Base-by-base conservation (phyloP, 2,329 filamentous ascomycete species). In the Penicillium sp. region DNA sequence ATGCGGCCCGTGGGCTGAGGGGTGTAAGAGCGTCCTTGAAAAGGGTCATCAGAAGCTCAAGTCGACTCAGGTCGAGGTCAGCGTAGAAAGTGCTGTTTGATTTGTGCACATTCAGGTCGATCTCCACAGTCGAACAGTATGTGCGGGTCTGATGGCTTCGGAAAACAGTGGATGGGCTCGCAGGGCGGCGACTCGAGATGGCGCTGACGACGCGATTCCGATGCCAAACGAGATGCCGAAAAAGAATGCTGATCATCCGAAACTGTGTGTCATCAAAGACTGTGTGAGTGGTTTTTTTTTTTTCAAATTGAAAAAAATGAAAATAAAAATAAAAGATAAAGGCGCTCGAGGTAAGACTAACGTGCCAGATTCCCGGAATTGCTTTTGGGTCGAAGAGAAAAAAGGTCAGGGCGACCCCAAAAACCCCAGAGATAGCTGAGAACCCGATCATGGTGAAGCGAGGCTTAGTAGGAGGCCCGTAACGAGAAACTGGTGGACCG, bases 41-140 rank as follows among this genome's bases (percentile, higher is more conserved):
- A 8, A 46, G 26, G 27, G n/a, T 39, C 9, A 32, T 18, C 25
- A 46, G 36, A 27, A 39, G 43, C 12, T 46, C 26, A 37, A 39
- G 29, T 12, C 43, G 43, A 27, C 26, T 29, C 25, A 48, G 18
- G 33, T 48, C 46, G 18, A 48, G 46, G 36, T 48, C 46, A 9
- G 40, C 28, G 27, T 38, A 39, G 35, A 38, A 48, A 29, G 46
- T 48, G 27, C 34, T 39, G 41, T 48, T 44, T 27, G 46, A 48
- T 37, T 48, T 48, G 41, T 48, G 46, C 26, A 43, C 12, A 28
- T 48, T 48, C 35, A 43, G 18, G 27, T 48, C 46, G 25, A 37
- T 29, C 34, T 48, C 46, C 13, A 25, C 36, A 13, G 24, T 38
- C 5, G 36, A 38, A 13, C 36, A 24, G 45, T 34, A 29, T 33